Base-by-base conservation (phyloP, 495 filamentous ascomycete species). In the Lepidopterella palustris region DNA sequence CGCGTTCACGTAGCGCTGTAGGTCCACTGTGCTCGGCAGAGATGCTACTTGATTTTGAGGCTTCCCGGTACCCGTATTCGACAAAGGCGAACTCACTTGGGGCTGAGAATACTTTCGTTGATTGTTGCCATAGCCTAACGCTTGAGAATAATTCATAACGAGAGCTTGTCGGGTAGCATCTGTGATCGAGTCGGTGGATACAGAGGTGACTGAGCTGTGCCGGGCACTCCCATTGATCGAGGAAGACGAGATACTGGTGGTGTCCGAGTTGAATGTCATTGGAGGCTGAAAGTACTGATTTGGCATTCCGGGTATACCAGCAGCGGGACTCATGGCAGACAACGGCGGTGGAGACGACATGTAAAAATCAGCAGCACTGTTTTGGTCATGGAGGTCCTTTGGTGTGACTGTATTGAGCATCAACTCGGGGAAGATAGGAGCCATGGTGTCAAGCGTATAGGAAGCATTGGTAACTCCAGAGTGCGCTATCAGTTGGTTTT, bases 91-190 rank as follows among this genome's bases (percentile, higher is more conserved):
- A 57, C 75, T 82, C 52, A 83, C 82, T 31, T 82, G 80, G 45
- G 88, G 85, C 68, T 84, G 87, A 53, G 89, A 91, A 68, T 86
- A 88, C 76, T 89, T 92, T 55, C 87, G 81, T 61, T 83, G 81
- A 67, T 65, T 65, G 53, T 66, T 64, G 26, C 84, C 84, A 75
- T 89, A 87, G 53, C 81, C 80, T 58, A 82, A 80, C 57, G 87
- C 83, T 72, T 89, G 88, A 62, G 87, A 87, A 61, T 97, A 83
- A 62, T 87, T 90, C 65, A 82, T 79, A 72, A 96, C 74, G 75
- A 97, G 81, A 70, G 92, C 84, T 77, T 88, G 87, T 74, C 93
- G 84, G 60, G 92, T 97, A 71, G 88, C 84, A 77, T 98, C 95
- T 68, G 92, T 95, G 73, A 98, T 92, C 63, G 92, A 84, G 74